A percentile compares a stretch with the other conserved stretches of the same genome.
Evolutionary conservation across 805 yeast species (phyloP).

Genomic region (Groenewaldozyma tartarivorans): DNA sequence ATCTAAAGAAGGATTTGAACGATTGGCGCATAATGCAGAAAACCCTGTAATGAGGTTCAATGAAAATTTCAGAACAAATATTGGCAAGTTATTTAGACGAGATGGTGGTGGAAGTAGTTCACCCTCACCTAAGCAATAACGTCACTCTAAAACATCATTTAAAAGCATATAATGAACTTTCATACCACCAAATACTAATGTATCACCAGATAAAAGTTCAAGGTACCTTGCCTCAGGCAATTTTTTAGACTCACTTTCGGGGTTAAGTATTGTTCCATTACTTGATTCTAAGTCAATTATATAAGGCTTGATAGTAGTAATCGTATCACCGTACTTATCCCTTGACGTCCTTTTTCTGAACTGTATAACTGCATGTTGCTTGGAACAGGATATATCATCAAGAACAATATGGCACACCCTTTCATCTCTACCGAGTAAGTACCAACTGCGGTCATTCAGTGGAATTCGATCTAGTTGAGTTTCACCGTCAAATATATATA

Average conservation of each 20-base stretch:
- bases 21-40: constrained; percentile 39
- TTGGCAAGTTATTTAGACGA: constrained; percentile 49
- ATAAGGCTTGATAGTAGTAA: constrained; percentile 26
- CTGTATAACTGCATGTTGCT: constrained; percentile 43
- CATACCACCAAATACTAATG: too few relatives aligned
- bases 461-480: constrained; percentile 14
- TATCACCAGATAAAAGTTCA: too few relatives aligned
- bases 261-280: too few relatives aligned
- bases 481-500: constrained; percentile 24
- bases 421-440: constrained; percentile 31
- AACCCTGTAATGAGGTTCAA: constrained; percentile 53
- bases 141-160: background rate
- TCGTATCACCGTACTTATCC: constrained; percentile 14
- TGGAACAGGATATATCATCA: constrained; percentile 30
- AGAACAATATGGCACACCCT: constrained; percentile 31
- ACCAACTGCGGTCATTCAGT: constrained; percentile 23
- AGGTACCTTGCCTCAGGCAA: too few relatives aligned
- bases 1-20: constrained; percentile 20
- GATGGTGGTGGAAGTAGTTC: constrained; percentile 17
- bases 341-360: constrained; percentile 23
- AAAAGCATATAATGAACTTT: background rate
- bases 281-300: constrained; percentile 40
- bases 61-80: constrained; percentile 53
- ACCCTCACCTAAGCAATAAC: background rate
- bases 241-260: too few relatives aligned